A percentile compares a stretch with the other conserved stretches of the same genome.
Conservation (phyloP, 2,329 filamentous ascomycete species). For the Alternaria sp. region DNA sequence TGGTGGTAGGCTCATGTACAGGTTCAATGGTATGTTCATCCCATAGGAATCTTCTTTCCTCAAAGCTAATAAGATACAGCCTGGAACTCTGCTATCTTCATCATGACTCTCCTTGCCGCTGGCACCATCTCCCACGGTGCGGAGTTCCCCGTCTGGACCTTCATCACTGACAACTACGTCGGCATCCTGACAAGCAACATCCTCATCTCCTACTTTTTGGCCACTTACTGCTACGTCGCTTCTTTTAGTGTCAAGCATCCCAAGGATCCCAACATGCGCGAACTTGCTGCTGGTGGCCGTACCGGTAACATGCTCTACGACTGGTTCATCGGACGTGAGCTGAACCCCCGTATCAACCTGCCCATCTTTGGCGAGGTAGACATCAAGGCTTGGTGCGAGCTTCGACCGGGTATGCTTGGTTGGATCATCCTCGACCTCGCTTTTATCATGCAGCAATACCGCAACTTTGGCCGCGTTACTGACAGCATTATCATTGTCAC, state of each 20-base stretch:
- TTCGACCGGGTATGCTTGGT: slow-evolving; percentile 89
- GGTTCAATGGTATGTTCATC: slow-evolving; percentile 65
- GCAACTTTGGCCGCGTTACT: slow-evolving; percentile 80
- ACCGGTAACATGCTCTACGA: slow-evolving; percentile 90
- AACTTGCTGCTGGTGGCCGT: slow-evolving; percentile 82
- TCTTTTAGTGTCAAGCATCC: slow-evolving; percentile 80
- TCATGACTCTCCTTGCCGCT: slow-evolving; percentile 72
- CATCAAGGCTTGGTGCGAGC: slow-evolving; percentile 88
- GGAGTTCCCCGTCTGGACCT: slow-evolving; percentile 88
- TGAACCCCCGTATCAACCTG: slow-evolving; percentile 84
- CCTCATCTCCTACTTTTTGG: slow-evolving; percentile 74
- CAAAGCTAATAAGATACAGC: slow-evolving; percentile 59
- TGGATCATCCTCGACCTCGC: slow-evolving; percentile 88
- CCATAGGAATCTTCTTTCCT: slow-evolving; percentile 9
- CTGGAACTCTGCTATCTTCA: slow-evolving; percentile 77
- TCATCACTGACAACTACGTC: slow-evolving; percentile 89
- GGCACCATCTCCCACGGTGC: slow-evolving; percentile 81
- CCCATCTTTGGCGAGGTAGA: slow-evolving; percentile 86
- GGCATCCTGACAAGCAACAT: slow-evolving; percentile 86
- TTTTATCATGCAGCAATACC: slow-evolving; percentile 88
- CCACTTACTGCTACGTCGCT: slow-evolving; percentile 80
- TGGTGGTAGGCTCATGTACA: slow-evolving; percentile 81
- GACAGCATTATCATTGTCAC: slow-evolving; percentile 86
- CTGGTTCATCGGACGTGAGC: slow-evolving; percentile 94
- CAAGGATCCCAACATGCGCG: slow-evolving; percentile 75